A percentile compares a stretch with the other conserved stretches of the same genome.
Evolutionary conservation across 805 yeast genomes (phyloP).

Genomic region (Metschnikowia similis): DNA sequence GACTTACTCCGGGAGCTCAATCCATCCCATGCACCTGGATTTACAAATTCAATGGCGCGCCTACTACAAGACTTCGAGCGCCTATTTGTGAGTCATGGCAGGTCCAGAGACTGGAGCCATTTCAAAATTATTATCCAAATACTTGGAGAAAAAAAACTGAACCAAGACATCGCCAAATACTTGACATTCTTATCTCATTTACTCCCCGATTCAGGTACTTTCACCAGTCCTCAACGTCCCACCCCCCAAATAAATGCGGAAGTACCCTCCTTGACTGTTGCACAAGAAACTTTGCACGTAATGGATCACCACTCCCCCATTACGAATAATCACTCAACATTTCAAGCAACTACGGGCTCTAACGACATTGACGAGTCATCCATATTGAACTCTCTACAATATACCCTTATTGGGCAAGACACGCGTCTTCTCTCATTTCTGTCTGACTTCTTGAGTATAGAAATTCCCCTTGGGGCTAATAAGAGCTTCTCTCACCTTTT

Average conservation of each 20-base stretch:
- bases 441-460: constrained; percentile 25
- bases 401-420: constrained; percentile 58
- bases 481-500: constrained; percentile 55
- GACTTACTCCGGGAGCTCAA: constrained; percentile 20
- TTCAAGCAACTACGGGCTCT: not conserved
- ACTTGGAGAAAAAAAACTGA: constrained; percentile 24
- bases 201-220: constrained; percentile 3
- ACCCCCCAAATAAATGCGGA: not conserved
- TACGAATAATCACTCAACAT: not conserved
- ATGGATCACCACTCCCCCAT: not conserved
- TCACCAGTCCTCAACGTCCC: constrained; percentile 1
- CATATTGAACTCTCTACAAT: constrained; percentile 46
- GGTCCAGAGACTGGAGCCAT: constrained; percentile 28
- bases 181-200: constrained; percentile 26
- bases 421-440: constrained; percentile 51
- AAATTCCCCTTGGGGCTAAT: constrained; percentile 50
- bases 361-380: constrained; percentile 17
- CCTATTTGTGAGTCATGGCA: constrained; percentile 24
- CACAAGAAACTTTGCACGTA: not conserved
- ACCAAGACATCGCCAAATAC: constrained; percentile 33
- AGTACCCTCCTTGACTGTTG: not conserved
- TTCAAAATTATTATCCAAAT: constrained; percentile 30
- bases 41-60: constrained; percentile 16
- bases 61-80: constrained; percentile 21
- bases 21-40: not conserved